These are phyloP conservation scores for Calonectria henricotiae DNA, from an alignment of 2,329 filamentous ascomycete species.

Conservation along the genomic window DNA sequence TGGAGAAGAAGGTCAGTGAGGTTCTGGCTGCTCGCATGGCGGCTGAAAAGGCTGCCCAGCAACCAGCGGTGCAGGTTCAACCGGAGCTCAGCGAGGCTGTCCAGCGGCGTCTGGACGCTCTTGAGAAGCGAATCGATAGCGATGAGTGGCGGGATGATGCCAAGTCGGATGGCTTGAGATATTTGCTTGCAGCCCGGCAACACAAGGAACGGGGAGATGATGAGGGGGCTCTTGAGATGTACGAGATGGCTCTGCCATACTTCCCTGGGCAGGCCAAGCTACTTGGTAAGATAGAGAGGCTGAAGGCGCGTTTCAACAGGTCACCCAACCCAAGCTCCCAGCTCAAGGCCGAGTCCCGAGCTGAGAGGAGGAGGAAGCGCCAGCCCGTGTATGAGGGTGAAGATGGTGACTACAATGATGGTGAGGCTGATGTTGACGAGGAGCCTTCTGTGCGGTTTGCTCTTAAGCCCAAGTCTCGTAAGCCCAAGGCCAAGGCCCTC, in stretches of 20 bases:
- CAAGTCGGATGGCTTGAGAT: slow-evolving; percentile 86
- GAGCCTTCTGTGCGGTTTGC: slow-evolving; percentile 52
- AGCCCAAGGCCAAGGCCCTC: slow-evolving; percentile 55
- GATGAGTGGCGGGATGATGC: slow-evolving; percentile 77
- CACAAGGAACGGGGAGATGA: slow-evolving; percentile 90
- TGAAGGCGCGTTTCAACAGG: slow-evolving; percentile 69
- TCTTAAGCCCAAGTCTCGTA: slow-evolving; percentile 53
- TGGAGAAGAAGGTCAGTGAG: slow-evolving; percentile 92
- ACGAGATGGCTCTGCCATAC: slow-evolving; percentile 85
- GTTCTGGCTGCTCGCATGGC: slow-evolving; percentile 83
- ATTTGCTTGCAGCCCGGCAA: slow-evolving; percentile 91
- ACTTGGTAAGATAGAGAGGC: slow-evolving; percentile 77
- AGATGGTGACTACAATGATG: slow-evolving; percentile 61
- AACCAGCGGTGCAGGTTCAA: slow-evolving; percentile 56
- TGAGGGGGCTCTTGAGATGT: slow-evolving; percentile 84
- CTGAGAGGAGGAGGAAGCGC: slow-evolving; percentile 54
- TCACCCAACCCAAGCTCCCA: slow-evolving; percentile 40
- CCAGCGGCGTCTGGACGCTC: slow-evolving; percentile 84
- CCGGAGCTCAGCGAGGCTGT: slow-evolving; percentile 82
- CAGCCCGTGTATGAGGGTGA: slow-evolving; percentile 54
- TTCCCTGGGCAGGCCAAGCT: slow-evolving; percentile 91
- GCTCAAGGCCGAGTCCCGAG: slow-evolving; percentile 43
- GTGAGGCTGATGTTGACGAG: slow-evolving; percentile 63
- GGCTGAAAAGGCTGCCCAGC: slow-evolving; percentile 60
- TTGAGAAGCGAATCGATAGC: slow-evolving; percentile 87